These are phyloP conservation scores for Fusarium secorum DNA, from an alignment of 2,329 filamentous ascomycete genomes.

Conservation along the genomic window DNA sequence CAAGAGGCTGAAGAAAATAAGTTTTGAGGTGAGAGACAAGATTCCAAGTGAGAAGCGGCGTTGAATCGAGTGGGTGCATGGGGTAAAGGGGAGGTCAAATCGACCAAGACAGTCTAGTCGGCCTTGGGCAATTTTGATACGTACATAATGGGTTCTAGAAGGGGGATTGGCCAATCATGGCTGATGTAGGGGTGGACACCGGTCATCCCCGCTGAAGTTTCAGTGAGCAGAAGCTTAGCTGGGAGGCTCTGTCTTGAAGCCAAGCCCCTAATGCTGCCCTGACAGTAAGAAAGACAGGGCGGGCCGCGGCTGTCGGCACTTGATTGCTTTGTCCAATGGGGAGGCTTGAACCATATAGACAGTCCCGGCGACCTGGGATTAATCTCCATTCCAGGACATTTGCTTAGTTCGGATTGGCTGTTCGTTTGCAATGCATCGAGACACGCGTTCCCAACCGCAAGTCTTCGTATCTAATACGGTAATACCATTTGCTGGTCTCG, in stretches of 20 bases:
- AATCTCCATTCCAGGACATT: constrained; percentile 29
- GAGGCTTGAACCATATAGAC: neutral
- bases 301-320: constrained; percentile 10
- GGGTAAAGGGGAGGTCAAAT: constrained; percentile 26
- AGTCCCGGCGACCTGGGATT: constrained; percentile 8
- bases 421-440: neutral
- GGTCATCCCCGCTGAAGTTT: neutral
- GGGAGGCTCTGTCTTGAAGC: constrained; percentile 14
- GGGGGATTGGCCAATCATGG: constrained; percentile 8
- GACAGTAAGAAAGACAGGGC: constrained; percentile 1
- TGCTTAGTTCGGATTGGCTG: constrained; percentile 25
- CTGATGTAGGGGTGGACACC: neutral
- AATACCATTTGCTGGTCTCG: neutral
- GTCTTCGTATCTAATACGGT: neutral
- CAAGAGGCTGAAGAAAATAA: neutral
- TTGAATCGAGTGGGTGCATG: constrained; percentile 16
- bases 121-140: constrained; percentile 1
- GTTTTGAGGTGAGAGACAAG: constrained; percentile 17
- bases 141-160: constrained; percentile 16
- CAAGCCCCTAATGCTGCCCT: constrained; percentile 18
- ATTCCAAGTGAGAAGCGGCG: constrained; percentile 13
- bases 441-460: neutral
- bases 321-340: constrained; percentile 8
- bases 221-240: constrained; percentile 25
- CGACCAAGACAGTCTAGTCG: neutral